Evolutionary conservation across 106 monocot species (phyloP).

Genomic region (Agapanthus africanus): DNA sequence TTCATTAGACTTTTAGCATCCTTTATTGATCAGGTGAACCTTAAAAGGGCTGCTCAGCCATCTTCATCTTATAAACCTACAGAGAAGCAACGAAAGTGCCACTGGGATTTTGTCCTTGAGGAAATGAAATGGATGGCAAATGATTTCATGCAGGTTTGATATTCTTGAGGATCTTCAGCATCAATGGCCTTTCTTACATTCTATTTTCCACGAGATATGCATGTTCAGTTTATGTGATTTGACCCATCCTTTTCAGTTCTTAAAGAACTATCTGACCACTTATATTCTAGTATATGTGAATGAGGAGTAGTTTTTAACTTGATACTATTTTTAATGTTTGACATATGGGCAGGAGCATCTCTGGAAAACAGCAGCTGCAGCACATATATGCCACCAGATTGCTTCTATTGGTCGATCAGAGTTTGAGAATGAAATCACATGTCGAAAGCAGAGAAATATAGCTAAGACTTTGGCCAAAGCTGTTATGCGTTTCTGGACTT

Average conservation of each 20-base stretch:
- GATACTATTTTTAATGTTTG: neutral
- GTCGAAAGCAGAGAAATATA: constrained; percentile 41
- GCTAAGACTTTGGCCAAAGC: constrained; percentile 53
- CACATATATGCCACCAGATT: constrained; percentile 47
- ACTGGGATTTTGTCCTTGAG: constrained; percentile 99
- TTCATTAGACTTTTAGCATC: constrained; percentile 1
- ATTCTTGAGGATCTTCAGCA: too few relatives aligned
- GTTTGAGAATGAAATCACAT: constrained; percentile 39
- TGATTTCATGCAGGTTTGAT: constrained; percentile 95
- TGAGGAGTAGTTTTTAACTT: constrained; percentile 6
- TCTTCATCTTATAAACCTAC: constrained; percentile 32
- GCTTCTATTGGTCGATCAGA: constrained; percentile 34
- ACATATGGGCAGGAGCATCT: constrained; percentile 57
- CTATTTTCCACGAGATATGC: neutral
- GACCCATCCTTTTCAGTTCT: neutral
- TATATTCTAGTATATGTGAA: too few relatives aligned
- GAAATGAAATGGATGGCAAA: constrained; percentile 99
- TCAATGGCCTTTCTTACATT: too few relatives aligned
- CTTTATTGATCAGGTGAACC: constrained; percentile 50
- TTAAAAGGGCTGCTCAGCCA: constrained; percentile 42
- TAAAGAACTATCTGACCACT: too few relatives aligned
- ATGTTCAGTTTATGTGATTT: neutral
- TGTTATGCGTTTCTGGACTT: constrained; percentile 76
- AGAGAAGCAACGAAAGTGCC: constrained; percentile 51
- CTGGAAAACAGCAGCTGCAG: constrained; percentile 82